phyloP scores from a whole-genome alignment of 2,329 filamentous ascomycete species.

The Ilyonectria mors-panacis region DNA sequence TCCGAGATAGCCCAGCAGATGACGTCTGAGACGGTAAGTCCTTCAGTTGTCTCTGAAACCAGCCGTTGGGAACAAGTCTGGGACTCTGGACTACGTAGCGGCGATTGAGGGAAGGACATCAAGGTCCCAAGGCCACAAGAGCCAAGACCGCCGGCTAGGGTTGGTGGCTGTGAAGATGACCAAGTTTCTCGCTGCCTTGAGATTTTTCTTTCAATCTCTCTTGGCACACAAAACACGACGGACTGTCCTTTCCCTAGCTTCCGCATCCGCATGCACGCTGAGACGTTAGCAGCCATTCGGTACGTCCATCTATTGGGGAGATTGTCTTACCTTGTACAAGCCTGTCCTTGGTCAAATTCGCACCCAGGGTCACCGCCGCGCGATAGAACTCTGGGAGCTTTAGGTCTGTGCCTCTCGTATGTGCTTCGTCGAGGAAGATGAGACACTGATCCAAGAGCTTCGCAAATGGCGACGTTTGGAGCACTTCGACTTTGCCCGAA shows the following conservation, averaged over 20 bases:
- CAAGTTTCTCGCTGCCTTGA: conserved; percentile 27
- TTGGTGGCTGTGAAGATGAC: no score
- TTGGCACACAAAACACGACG: conserved; percentile 71
- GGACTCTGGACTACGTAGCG: no score
- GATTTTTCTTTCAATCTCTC: conserved; percentile 73
- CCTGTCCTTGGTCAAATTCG: conserved; percentile 76
- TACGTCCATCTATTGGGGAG: neutral
- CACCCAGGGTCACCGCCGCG: conserved; percentile 78
- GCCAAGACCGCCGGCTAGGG: no score
- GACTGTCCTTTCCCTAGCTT: conserved; percentile 78
- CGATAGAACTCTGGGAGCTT: conserved; percentile 70
- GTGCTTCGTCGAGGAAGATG: conserved; percentile 78
- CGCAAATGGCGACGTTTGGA: conserved; percentile 72
- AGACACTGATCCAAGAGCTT: conserved; percentile 71
- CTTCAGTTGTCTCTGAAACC: conserved; percentile 52
- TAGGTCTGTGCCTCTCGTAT: conserved; percentile 80
- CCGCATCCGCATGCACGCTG: conserved; percentile 80
- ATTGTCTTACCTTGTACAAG: conserved; percentile 72
- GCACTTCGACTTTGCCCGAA: conserved; percentile 59
- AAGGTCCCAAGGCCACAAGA: no score
- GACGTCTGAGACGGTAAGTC: conserved; percentile 67
- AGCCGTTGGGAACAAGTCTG: no score
- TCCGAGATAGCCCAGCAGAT: conserved; percentile 64
- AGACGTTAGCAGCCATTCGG: conserved; percentile 14
- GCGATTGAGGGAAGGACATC: no score